phyloP scores from a whole-genome alignment of 306 rosid genomes.

The Trichosanthes cucumerina region DNA sequence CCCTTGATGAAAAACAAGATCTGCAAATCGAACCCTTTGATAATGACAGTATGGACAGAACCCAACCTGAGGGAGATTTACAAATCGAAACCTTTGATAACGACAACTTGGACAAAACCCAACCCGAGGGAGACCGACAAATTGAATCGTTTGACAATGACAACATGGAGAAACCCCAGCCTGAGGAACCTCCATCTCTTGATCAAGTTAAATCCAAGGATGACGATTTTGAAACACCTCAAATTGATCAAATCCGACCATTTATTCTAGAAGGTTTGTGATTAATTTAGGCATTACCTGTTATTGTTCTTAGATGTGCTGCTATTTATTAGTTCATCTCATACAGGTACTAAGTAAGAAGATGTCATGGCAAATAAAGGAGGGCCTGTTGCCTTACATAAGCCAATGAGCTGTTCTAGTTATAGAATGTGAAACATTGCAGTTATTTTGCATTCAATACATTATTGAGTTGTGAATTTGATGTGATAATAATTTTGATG shows the following conservation, averaged over 20 bases:
- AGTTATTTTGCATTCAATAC: neutral
- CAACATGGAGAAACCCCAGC: conserved; percentile 25
- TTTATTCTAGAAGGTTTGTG: conserved; percentile 91
- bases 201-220: conserved; percentile 28
- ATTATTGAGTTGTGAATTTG: conserved; percentile 10
- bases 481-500: neutral
- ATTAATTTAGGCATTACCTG: conserved; percentile 44
- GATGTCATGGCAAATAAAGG: conserved; percentile 43
- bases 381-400: conserved; percentile 30
- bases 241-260: conserved; percentile 46
- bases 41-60: conserved; percentile 24
- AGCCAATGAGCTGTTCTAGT: conserved; percentile 24
- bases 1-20: conserved; percentile 22
- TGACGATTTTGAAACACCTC: conserved; percentile 33
- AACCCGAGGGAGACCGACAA: conserved; percentile 9
- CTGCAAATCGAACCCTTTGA: conserved; percentile 27
- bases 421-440: conserved; percentile 17
- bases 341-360: conserved; percentile 80
- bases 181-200: conserved; percentile 29
- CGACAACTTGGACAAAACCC: conserved; percentile 25
- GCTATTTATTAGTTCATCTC: conserved; percentile 50
- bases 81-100: conserved; percentile 28
- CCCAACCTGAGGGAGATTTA: conserved; percentile 7
- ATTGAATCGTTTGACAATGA: conserved; percentile 27
- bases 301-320: conserved; percentile 49